Evolutionary conservation across 116 monocot species (phyloP), one percentile per base, ranked within the genome.

Genomic region (Phalaenopsis hybrid): DNA sequence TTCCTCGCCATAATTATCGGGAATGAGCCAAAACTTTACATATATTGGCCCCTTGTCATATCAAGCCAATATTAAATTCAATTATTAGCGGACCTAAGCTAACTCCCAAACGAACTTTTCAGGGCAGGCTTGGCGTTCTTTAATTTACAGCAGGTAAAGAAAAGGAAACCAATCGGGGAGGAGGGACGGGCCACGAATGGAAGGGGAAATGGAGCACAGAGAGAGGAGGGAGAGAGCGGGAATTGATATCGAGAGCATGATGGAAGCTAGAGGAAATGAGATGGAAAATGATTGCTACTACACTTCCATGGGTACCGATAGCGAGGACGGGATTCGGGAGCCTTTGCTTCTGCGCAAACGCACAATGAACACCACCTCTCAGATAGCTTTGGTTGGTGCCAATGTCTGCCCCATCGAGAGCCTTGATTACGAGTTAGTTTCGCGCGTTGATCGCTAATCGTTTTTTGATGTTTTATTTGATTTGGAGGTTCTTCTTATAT

Each of bases 361-460:
- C 57, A 85, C 88, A 61, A 73, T 84, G 82, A 94, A 94, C 83
- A 86, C 90, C 57, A 94, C 94, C 52, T 94, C 94, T 16, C 94
- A 94, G 85, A 90, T 90, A 18, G 94, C 94, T 63, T 77, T 94
- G 67, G 85, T 94, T 45, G 94, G 94, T 1, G 86, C 92, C 77
- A 90, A 94, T n/a, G n/a, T 86, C 68, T 88, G 92, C 90, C 82
- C 94, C 49, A 90, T 94, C 48, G 94, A 94, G 78, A 94, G 94
- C 87, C 86, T 94, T 44, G 94, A 94, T 75, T 94, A 94, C 45
- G 94, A 94, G 94, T 94, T 82, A 82, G 83, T 4, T 18, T 65
- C 77, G 28, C 28, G 21, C 12, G 5, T 28, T 51, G 50, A 50
- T 77, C 50, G 8, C 72, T 48, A 34, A 8, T 73, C 10, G 21